phyloP scores from a whole-genome alignment of 345 rosid species.

The Eucalyptus regnans region DNA sequence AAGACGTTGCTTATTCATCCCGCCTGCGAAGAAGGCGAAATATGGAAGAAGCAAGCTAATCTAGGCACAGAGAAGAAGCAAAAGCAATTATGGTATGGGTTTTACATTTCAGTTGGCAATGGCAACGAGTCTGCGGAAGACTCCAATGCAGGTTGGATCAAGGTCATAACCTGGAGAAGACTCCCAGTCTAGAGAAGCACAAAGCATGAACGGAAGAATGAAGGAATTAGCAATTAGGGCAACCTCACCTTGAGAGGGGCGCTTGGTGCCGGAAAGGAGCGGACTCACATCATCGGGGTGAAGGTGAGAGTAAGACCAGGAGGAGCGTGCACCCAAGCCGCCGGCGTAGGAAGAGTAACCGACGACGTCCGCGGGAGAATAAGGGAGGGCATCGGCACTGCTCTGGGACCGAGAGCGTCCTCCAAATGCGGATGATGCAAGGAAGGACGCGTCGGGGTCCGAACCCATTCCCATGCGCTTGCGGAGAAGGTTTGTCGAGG shows the following conservation, averaged over 20 bases:
- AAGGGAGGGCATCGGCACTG: neutral
- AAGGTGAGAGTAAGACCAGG: neutral
- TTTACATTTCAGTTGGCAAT: neutral
- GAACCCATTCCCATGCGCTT: neutral
- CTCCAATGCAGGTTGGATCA: neutral
- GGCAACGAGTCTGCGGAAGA: neutral
- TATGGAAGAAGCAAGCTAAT: neutral
- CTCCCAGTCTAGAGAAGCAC: neutral
- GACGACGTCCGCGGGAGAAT: neutral
- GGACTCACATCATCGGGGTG: neutral
- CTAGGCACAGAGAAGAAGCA: neutral
- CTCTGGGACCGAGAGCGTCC: neutral
- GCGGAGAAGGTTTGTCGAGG: neutral
- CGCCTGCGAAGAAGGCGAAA: neutral
- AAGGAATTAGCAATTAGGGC: neutral
- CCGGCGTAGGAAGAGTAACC: neutral
- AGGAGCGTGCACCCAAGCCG: neutral
- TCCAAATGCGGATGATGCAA: neutral
- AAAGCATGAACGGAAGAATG: neutral
- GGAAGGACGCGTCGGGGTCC: neutral
- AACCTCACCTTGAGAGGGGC: conserved; percentile 1
- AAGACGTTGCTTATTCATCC: neutral
- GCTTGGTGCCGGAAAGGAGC: neutral
- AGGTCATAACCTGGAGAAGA: neutral
- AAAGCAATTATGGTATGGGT: neutral